Conservation (phyloP, 1,284 basidiomycete species). For the Malassezia yamatoensis region DNA sequence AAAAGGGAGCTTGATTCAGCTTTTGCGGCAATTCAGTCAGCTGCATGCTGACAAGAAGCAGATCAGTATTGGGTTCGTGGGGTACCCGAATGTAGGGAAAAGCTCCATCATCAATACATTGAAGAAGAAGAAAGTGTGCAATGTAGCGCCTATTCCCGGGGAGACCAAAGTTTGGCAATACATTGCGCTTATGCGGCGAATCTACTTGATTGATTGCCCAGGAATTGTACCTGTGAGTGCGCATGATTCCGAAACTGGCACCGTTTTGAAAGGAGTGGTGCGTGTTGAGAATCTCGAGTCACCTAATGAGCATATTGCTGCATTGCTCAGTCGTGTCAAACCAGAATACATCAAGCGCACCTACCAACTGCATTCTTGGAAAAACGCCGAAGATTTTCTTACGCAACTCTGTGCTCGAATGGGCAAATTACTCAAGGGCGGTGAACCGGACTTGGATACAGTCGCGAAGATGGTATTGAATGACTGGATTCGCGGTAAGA, state of each 20-base stretch:
- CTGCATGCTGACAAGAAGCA: slow-evolving; percentile 98
- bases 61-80: slow-evolving; percentile 93
- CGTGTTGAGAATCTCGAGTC: slow-evolving; percentile 89
- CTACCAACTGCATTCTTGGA: slow-evolving; percentile 58
- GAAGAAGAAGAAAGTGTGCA: slow-evolving; percentile 96
- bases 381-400: slow-evolving; percentile 61
- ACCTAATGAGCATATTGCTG: slow-evolving; percentile 85
- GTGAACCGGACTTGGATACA: slow-evolving; percentile 83
- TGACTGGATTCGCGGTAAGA: slow-evolving; percentile 94
- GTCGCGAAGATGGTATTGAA: slow-evolving; percentile 90
- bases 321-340: slow-evolving; percentile 77
- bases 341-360: slow-evolving; percentile 85
- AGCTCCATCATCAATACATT: slow-evolving; percentile 96
- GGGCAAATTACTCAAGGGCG: slow-evolving; percentile 82
- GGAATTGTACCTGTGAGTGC: slow-evolving; percentile 88
- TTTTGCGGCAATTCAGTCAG: slow-evolving; percentile 89
- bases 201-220: slow-evolving; percentile 98
- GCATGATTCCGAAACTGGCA: slow-evolving; percentile 81
- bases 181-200: slow-evolving; percentile 85
- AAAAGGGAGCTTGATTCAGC: slow-evolving; percentile 92
- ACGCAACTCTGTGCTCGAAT: slow-evolving; percentile 78
- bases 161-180: slow-evolving; percentile 99
- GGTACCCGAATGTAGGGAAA: slow-evolving; percentile 98
- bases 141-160: slow-evolving; percentile 89
- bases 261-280: slow-evolving; percentile 91